phyloP scores from a whole-genome alignment of 2,329 filamentous ascomycete genomes.

The Pestalotiopsis sp. region DNA sequence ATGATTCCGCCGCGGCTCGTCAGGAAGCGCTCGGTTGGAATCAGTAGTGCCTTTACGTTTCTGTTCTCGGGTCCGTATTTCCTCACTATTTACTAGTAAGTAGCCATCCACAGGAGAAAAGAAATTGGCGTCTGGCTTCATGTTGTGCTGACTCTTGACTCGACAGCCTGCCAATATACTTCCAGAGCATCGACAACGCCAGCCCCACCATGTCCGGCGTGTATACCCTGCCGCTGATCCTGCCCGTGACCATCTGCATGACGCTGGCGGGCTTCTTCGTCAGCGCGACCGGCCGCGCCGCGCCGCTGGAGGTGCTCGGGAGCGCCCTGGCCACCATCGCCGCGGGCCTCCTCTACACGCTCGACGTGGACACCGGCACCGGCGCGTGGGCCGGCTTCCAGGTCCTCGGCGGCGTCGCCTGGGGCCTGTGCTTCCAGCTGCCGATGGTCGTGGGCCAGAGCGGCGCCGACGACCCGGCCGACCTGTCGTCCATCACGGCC shows the following conservation, averaged over 20 bases:
- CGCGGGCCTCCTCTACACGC: constrained; percentile 43
- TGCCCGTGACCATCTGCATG: constrained; percentile 42
- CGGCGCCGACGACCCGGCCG: background rate
- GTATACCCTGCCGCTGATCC: constrained; percentile 42
- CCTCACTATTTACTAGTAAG: constrained; percentile 17
- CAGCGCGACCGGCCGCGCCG: constrained; percentile 44
- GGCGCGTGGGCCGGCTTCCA: constrained; percentile 42
- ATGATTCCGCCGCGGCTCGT: constrained; percentile 44
- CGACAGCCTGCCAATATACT: background rate
- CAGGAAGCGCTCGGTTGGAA: constrained; percentile 39
- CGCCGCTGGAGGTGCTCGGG: constrained; percentile 44
- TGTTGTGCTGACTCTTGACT: constrained; percentile 23
- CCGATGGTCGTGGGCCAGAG: background rate
- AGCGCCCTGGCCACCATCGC: constrained; percentile 38
- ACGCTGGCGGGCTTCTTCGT: constrained; percentile 40
- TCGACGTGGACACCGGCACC: constrained; percentile 35
- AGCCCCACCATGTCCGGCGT: constrained; percentile 40
- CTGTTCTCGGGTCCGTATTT: constrained; percentile 37
- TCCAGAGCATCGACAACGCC: background rate
- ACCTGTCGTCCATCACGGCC: background rate
- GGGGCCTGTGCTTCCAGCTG: background rate
- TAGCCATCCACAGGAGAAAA: background rate
- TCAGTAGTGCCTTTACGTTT: constrained; percentile 34
- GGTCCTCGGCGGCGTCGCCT: constrained; percentile 39
- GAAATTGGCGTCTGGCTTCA: no score